Evolutionary conservation across 2,329 filamentous ascomycete species (phyloP).

Genomic region (Geosmithia morbida): DNA sequence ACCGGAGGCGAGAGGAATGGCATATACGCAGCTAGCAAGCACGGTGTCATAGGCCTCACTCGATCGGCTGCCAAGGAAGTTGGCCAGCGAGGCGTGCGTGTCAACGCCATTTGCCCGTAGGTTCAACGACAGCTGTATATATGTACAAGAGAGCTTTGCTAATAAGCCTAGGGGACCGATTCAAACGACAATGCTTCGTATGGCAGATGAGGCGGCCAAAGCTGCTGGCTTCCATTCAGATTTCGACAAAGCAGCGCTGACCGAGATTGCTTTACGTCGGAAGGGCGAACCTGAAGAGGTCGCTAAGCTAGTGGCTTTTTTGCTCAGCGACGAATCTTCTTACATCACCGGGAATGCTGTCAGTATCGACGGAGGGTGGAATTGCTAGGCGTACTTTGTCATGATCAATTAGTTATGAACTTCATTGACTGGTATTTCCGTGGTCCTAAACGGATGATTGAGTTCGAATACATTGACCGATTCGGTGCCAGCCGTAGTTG

Average conservation of each 20-base stretch:
- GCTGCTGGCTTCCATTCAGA: slow-evolving; percentile 2
- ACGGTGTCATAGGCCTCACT: slow-evolving; percentile 15
- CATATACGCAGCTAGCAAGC: slow-evolving; percentile 15
- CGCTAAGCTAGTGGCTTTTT: slow-evolving; percentile 10
- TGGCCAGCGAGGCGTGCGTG: slow-evolving; percentile 9
- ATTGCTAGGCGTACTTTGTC: slow-evolving; percentile 6
- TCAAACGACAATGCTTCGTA: slow-evolving; percentile 13
- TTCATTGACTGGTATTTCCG: too few relatives aligned
- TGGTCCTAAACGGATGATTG: too few relatives aligned
- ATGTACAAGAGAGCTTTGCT: neutral
- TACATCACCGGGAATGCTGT: slow-evolving; percentile 11
- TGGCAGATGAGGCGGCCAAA: slow-evolving; percentile 5
- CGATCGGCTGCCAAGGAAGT: slow-evolving; percentile 15
- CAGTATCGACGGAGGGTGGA: slow-evolving; percentile 13
- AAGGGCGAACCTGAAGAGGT: slow-evolving; percentile 4
- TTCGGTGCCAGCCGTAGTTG: too few relatives aligned
- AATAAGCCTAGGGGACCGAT: slow-evolving; percentile 9
- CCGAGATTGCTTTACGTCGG: slow-evolving; percentile 8
- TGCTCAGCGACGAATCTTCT: slow-evolving; percentile 12
- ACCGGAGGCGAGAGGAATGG: slow-evolving; percentile 16
- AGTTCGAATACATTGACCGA: too few relatives aligned
- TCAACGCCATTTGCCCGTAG: slow-evolving; percentile 15
- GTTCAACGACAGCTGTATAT: slow-evolving; percentile 2
- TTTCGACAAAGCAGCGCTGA: slow-evolving; percentile 5
- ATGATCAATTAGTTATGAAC: too few relatives aligned